Base-by-base conservation (phyloP, 2,329 filamentous ascomycete species). In the Epichloe gansuensis region DNA sequence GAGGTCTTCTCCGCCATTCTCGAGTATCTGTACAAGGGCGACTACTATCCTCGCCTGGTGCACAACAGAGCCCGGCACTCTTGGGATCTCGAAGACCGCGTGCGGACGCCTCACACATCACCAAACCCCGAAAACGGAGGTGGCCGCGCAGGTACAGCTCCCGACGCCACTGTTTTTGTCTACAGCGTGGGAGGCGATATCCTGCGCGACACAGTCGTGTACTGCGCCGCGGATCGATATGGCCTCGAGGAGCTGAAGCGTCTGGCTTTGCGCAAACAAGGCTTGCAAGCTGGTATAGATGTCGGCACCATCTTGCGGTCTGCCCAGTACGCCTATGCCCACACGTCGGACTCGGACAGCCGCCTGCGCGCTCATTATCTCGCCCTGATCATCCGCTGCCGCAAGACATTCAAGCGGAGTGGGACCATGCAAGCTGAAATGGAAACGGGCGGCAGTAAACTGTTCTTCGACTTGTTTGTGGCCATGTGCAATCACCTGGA, bases 401-500 rank as follows among this genome's bases (percentile, higher is more conserved):
- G 91, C 71, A 89, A 89, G 77, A 95, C 89, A 65, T 96, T 97
- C 72, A 96, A 95, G 84, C 84, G 87, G 73, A 95, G 89, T 75
- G 90, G 90, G 72, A 96, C 90, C 71, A 95, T 96, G 89, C 90
- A 96, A 80, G 85, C 87, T 75, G 90, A 96, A 76, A 96, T 97
- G 90, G 88, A 95, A 76, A 82, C 82, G 71, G 89, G 90, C 69
- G 89, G 74, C 64, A 78, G 81, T 73, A 90, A 90, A 78, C 78
- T 96, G 74, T 96, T 93, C 79, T 97, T 97, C 74, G 90, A 96
- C 78, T 77, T 97, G 71, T 97, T 96, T 71, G 90, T 96, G 67
- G 90, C 90, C 64, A 87, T 96, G 85, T 95, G 89, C 78, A 96
- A 95, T 74, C 90, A 95, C 75, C 85, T 96, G 66, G 90, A 96